phyloP scores from a whole-genome alignment of 2,329 filamentous ascomycete species.

The Hypoxylon sp. region DNA sequence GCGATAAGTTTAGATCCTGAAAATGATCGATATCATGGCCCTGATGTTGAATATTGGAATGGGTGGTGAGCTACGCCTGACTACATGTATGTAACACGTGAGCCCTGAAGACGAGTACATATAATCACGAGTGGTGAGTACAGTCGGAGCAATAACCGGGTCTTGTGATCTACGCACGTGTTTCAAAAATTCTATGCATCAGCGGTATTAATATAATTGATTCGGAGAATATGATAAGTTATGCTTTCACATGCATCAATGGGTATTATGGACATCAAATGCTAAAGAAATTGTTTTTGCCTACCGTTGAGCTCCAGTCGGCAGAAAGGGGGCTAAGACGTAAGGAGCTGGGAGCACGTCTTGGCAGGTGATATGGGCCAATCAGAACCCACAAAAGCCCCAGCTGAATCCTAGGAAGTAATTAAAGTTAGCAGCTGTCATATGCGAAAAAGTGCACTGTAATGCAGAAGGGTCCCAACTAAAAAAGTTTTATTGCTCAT shows the following conservation, averaged over 20 bases:
- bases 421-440: slow-evolving; percentile 41
- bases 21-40: neutral
- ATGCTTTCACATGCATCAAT: neutral
- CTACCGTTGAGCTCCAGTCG: neutral
- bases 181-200: slow-evolving; percentile 6
- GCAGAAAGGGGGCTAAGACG: slow-evolving; percentile 5
- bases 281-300: slow-evolving; percentile 5
- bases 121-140: neutral
- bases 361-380: slow-evolving; percentile 24
- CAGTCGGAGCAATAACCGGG: neutral
- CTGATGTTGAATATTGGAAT: neutral
- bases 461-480: slow-evolving; percentile 30
- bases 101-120: neutral
- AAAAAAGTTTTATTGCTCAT: slow-evolving; percentile 39
- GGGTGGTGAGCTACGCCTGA: neutral
- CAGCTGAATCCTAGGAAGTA: slow-evolving; percentile 17
- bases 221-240: no score
- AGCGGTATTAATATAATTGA: neutral
- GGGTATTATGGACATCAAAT: neutral
- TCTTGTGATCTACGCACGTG: slow-evolving; percentile 3
- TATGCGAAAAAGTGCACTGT: slow-evolving; percentile 12
- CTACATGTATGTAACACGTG: slow-evolving; percentile 3
- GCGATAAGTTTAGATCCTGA: neutral
- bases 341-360: slow-evolving; percentile 8
- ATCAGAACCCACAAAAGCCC: slow-evolving; percentile 18